Evolutionary conservation across 495 filamentous ascomycete genomes (phyloP), one percentile per base, ranked within the genome.

Genomic region (Penicillium daleae): DNA sequence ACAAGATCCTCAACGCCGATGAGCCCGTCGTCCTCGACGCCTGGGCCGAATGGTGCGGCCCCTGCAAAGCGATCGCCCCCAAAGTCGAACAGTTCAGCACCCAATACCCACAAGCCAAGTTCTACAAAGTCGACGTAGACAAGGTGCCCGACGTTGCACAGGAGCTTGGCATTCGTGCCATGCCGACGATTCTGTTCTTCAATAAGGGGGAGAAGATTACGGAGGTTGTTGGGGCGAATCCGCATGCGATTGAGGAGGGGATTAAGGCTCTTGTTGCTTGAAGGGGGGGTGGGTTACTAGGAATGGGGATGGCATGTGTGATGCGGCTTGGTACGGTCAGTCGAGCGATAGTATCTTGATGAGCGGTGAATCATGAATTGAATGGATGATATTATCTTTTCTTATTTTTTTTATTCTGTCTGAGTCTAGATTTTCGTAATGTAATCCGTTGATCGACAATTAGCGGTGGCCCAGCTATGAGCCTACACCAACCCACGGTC

Each of bases 61-160:
- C 93, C 54, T 97, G 93, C 87, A 95, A 90, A 78, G 78, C 83
- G 56, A 91, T 97, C 67, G 85, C 91, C 9, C 93, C 93, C 13
- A 70, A 83, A 21, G 67, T 96, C 50, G 83, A 85, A 39, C 78
- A 85, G 82, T 88, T 71, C 75, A 83, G 86, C 64, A 67, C 88
- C 27, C 61, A 70, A 12, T 82, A 80, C 72, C 31, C 80, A 54
- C 70, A 79, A 31, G 83, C 85, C 60, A 80, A 84, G 66, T 97
- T 96, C 79, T 88, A 85, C 84, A 96, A 96, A 82, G 70, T 97
- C 67, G 91, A 97, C 75, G 91, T 97, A 61, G 92, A 96, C 73
- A 81, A 87, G 52, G 78, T 91, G 6, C 81, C 88, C 53, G 87
- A 91, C 12, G 83, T 95, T 13, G 86, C 88, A 22, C 80, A 87